These are phyloP conservation scores for Yamadazyma trypodendri DNA, from an alignment of 1,139 yeast species.

Conservation along the genomic window DNA sequence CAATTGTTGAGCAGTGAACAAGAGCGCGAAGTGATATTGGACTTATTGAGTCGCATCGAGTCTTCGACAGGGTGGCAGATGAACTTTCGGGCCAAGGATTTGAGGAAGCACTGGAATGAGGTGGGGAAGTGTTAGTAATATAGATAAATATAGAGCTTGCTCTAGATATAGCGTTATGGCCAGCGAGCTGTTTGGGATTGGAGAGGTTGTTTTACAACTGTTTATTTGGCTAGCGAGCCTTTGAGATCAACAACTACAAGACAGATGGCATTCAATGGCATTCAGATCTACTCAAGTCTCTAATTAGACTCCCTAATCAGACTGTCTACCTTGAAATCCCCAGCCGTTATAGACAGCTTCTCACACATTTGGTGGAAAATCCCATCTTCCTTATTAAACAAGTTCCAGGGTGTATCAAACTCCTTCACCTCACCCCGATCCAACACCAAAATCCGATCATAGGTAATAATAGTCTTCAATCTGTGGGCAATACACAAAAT, in stretches of 20 bases:
- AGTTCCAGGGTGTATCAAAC: constrained; percentile 45
- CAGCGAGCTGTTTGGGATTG: too few relatives aligned
- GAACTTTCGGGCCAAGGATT: constrained; percentile 32
- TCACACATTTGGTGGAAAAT: constrained; percentile 39
- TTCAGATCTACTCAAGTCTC: too few relatives aligned
- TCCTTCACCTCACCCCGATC: constrained; percentile 49
- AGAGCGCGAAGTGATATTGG: constrained; percentile 32
- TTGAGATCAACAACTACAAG: too few relatives aligned
- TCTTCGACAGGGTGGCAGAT: constrained; percentile 41
- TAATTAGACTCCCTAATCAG: too few relatives aligned
- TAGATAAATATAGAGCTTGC: neutral
- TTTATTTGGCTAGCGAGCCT: too few relatives aligned
- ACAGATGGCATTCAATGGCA: too few relatives aligned
- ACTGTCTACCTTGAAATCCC: constrained; percentile 11
- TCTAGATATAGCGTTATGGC: too few relatives aligned
- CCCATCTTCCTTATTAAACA: constrained; percentile 35
- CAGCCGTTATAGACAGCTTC: constrained; percentile 22
- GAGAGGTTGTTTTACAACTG: too few relatives aligned
- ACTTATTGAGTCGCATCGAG: constrained; percentile 29
- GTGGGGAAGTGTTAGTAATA: constrained; percentile 1
- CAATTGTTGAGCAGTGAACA: constrained; percentile 35
- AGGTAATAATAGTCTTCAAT: constrained; percentile 48
- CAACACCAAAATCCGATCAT: constrained; percentile 50
- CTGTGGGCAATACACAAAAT: constrained; percentile 57
- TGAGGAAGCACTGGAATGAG: constrained; percentile 29